Conservation (phyloP, 257 asterid genomes). For the Nicotiana obtusifolia region DNA sequence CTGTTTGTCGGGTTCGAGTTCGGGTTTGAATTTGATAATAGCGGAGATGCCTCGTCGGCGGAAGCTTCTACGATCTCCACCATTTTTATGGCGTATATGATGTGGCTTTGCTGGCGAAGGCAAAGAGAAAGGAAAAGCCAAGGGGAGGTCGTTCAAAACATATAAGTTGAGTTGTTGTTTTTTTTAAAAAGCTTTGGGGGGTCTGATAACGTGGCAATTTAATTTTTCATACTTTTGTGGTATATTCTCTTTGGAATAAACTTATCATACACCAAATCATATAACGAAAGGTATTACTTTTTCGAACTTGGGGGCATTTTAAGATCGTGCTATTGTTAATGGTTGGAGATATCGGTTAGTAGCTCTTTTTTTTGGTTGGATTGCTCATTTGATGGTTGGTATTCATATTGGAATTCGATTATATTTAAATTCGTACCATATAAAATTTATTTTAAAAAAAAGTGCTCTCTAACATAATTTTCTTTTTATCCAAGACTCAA, state of each 20-base stretch:
- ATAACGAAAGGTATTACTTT: no score
- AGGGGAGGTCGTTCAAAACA: background rate
- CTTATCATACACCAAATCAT: background rate
- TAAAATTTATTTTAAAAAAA: no score
- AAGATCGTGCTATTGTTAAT: no score
- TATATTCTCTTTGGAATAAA: background rate
- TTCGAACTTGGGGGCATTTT: no score
- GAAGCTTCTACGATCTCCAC: conserved; percentile 11
- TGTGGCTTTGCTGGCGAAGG: background rate
- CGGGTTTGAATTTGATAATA: background rate
- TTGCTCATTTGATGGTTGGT: no score
- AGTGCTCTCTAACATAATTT: no score
- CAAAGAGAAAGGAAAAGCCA: background rate
- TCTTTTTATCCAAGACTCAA: no score
- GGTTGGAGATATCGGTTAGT: no score
- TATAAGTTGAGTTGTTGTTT: background rate
- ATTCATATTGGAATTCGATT: no score
- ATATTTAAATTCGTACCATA: no score
- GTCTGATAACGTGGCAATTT: background rate
- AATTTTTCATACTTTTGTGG: background rate
- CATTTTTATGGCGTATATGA: background rate
- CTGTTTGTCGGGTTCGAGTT: background rate
- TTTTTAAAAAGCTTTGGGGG: background rate
- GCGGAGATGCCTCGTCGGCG: conserved; percentile 5
- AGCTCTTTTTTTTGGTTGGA: no score